These are phyloP conservation scores for Zymoseptoria crescenta DNA, from an alignment of 2,329 filamentous ascomycete genomes.

Conservation along the genomic window DNA sequence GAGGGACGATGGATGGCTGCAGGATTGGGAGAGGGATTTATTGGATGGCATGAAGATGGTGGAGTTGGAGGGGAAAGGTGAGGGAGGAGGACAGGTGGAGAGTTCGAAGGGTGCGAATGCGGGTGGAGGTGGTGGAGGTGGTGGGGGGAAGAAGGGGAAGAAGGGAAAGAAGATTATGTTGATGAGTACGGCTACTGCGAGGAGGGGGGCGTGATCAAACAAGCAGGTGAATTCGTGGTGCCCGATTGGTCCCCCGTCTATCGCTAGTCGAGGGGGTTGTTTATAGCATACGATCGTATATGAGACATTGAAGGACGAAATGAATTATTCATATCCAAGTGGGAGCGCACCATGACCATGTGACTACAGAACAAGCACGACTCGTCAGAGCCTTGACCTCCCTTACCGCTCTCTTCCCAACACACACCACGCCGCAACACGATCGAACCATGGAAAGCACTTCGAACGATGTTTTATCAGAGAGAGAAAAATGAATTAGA, in stretches of 20 bases:
- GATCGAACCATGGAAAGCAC: too few relatives aligned
- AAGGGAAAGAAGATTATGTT: constrained; percentile 62
- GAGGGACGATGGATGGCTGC: constrained; percentile 73
- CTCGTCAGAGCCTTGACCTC: too few relatives aligned
- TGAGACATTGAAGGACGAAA: not conserved
- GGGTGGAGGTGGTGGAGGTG: constrained; percentile 32
- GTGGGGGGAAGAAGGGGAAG: constrained; percentile 49
- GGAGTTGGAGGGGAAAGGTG: constrained; percentile 10
- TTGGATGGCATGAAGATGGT: constrained; percentile 50
- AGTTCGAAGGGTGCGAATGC: constrained; percentile 39
- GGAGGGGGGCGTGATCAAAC: constrained; percentile 16
- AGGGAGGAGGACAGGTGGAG: too few relatives aligned
- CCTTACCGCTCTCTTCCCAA: too few relatives aligned
- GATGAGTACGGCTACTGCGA: constrained; percentile 48
- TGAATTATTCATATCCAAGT: not conserved
- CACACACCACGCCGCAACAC: too few relatives aligned
- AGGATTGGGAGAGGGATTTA: constrained; percentile 73
- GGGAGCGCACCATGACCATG: not conserved
- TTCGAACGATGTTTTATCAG: too few relatives aligned
- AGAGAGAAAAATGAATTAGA: too few relatives aligned
- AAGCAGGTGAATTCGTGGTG: not conserved
- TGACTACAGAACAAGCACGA: too few relatives aligned
- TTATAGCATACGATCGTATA: not conserved
- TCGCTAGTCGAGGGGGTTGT: not conserved
- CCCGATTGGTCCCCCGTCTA: too few relatives aligned